Evolutionary conservation across 148 eudicot species (phyloP), one percentile per base, ranked within the genome.

Genomic region (Polygonum aviculare): DNA sequence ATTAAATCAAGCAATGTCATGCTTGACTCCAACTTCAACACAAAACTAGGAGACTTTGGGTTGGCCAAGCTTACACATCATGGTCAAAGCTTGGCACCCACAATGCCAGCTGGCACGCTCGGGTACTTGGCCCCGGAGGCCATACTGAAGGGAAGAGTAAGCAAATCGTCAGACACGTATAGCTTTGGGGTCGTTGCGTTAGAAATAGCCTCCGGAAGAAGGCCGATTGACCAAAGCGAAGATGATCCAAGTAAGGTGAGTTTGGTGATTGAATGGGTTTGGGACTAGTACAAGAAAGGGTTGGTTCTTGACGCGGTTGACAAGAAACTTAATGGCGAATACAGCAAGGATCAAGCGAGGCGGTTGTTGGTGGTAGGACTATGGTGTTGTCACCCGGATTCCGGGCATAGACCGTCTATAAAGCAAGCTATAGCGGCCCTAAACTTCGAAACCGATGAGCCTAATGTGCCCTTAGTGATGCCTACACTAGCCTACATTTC

Each of bases 381-480:
- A 16, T 89, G 93, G 89, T 86, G 89, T 79, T 85, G 84, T 41
- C 86, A 89, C 54, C 90, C 90, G 3, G 87, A 89, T 50, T 39
- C 49, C 2, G 82, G 50, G 10, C 14, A 40, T 48, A 70, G 93
- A 50, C 91, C 93, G 4, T 81, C 89, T 0, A 86, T 87, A 45
- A 77, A 83, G 78, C 89, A 87, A 82, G 91, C 78, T 0, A 76
- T 79, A 33, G 80, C 76, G 16, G 87, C 79, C 12, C 82, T 90
- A 0, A 83, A 78, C 72, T 84, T 79, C 57, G 90, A 89, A 73
- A 76, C 83, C 2, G 75, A 80, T 4, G 36, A 79, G 62, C 88
- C 86, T 0, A 78, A 11, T 52, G 69, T 83, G 75, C 82, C 86
- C 2, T 16, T n/a, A 7, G 74, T 76, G 19, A 72, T 81, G 51